Conservation (phyloP, 805 yeast genomes). For the Monosporozyma servazzii region DNA sequence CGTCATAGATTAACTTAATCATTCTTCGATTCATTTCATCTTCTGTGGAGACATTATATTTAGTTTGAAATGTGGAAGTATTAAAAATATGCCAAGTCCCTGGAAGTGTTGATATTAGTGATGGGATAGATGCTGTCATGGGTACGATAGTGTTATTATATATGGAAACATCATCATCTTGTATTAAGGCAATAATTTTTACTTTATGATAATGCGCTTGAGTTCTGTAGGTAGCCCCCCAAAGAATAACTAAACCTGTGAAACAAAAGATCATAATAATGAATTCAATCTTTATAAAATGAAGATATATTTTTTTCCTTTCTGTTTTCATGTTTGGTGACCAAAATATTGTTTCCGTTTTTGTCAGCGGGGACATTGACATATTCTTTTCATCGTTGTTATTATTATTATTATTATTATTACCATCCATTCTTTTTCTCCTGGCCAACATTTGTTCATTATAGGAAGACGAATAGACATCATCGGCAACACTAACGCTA, state of each 20-base stretch:
- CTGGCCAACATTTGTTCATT: not conserved
- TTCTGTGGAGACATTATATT: conserved; percentile 5
- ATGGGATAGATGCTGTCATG: not conserved
- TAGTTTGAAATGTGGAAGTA: conserved; percentile 15
- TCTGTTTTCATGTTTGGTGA: conserved; percentile 7
- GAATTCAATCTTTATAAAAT: conserved; percentile 7
- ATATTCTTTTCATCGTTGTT: not conserved
- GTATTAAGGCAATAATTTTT: conserved; percentile 27
- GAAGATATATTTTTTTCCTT: conserved; percentile 4
- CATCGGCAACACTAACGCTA: not conserved
- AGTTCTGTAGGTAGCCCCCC: conserved; percentile 31
- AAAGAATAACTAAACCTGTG: conserved; percentile 23
- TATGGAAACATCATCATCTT: conserved; percentile 15
- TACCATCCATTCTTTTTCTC: not conserved
- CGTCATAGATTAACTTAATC: conserved; percentile 38
- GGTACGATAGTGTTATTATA: not conserved
- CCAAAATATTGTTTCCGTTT: conserved; percentile 3
- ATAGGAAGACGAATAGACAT: not conserved
- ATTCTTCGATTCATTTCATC: conserved; percentile 31
- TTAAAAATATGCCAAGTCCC: conserved; percentile 28
- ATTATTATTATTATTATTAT: not conserved
- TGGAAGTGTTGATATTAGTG: not conserved
- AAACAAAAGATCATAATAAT: conserved; percentile 17
- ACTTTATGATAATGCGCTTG: conserved; percentile 14
- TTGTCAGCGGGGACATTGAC: not conserved